Evolutionary conservation across 306 rosid species (phyloP).

Genomic region (Malus fusca): DNA sequence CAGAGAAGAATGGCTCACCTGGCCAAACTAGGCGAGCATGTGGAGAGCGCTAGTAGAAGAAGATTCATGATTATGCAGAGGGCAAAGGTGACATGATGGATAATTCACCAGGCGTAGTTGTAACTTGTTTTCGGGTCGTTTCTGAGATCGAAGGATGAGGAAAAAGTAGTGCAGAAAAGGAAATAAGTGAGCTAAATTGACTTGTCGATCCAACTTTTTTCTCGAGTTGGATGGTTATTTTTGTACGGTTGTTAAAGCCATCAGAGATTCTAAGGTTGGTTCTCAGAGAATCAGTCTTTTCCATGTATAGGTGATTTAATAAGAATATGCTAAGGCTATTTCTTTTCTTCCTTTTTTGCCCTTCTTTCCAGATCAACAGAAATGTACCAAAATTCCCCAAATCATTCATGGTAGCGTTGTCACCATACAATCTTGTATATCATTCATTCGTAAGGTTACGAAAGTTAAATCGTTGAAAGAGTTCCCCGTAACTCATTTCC

Average conservation of each 20-base stretch:
- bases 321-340: not conserved
- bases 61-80: constrained; percentile 67
- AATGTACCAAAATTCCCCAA: not conserved
- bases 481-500: not conserved
- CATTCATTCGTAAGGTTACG: not conserved
- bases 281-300: not conserved
- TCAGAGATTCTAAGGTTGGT: not conserved
- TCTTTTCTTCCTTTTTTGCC: not conserved
- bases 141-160: not conserved
- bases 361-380: not conserved
- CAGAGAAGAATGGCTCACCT: constrained; percentile 71
- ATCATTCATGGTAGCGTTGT: not conserved
- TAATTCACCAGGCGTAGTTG: not conserved
- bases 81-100: constrained; percentile 31
- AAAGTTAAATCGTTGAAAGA: not conserved
- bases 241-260: not conserved
- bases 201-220: not conserved
- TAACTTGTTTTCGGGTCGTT: not conserved
- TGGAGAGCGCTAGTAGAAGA: constrained; percentile 51
- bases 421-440: not conserved
- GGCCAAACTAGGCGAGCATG: constrained; percentile 73
- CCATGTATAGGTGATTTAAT: not conserved
- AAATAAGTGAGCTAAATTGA: not conserved
- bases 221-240: not conserved
- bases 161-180: not conserved